phyloP scores from a whole-genome alignment of 1,284 basidiomycete genomes.

The Calocybe gambosa region DNA sequence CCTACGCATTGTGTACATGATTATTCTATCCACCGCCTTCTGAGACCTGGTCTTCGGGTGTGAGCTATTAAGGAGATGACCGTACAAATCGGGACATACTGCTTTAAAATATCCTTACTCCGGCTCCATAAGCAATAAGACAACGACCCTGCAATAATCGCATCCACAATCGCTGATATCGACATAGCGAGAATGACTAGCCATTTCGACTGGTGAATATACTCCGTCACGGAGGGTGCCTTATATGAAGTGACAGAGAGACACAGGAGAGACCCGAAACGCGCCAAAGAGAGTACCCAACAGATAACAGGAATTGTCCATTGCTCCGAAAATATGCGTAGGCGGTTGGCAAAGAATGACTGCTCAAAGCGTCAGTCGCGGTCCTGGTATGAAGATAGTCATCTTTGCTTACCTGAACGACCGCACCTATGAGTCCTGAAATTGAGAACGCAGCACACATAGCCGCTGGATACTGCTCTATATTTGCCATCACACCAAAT shows the following conservation, averaged over 20 bases:
- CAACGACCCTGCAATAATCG: conserved; percentile 7
- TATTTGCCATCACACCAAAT: conserved; percentile 3
- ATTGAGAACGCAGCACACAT: conserved; percentile 11
- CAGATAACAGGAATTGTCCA: conserved; percentile 4
- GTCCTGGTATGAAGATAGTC: not conserved
- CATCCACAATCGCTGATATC: conserved; percentile 7
- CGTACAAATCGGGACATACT: conserved; percentile 1
- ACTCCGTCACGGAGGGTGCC: not conserved
- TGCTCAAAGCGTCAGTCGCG: not conserved
- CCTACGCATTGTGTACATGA: conserved; percentile 14
- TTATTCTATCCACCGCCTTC: conserved; percentile 11
- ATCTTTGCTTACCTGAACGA: conserved; percentile 9
- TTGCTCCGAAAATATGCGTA: conserved; percentile 5
- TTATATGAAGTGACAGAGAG: conserved; percentile 6
- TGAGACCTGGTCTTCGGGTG: not conserved
- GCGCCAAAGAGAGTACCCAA: conserved; percentile 12
- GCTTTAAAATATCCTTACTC: conserved; percentile 5
- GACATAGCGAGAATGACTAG: conserved; percentile 4
- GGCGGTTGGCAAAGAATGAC: conserved; percentile 15
- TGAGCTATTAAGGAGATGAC: not conserved
- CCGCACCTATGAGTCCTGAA: conserved; percentile 10
- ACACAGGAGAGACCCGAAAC: conserved; percentile 4
- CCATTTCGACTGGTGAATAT: conserved; percentile 5
- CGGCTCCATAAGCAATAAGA: conserved; percentile 7
- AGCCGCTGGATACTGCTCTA: conserved; percentile 6